Conservation (phyloP, 306 rosid species). For the Rosa multiflora region DNA sequence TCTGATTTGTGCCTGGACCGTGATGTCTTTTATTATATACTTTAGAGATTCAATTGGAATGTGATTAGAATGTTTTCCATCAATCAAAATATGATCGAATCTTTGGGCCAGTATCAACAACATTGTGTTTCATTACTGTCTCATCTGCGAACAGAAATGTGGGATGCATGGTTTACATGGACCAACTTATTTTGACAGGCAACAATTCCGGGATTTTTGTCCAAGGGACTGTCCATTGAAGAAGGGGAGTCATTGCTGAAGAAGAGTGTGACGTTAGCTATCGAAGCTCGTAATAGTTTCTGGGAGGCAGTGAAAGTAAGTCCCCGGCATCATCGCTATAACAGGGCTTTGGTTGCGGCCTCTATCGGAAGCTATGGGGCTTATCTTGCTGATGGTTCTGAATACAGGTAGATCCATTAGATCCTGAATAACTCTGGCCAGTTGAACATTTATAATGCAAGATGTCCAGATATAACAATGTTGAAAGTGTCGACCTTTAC, state of each 20-base stretch:
- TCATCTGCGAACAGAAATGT: not conserved
- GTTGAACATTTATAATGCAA: not conserved
- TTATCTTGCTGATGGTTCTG: conserved; percentile 96
- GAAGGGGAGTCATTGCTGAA: conserved; percentile 62
- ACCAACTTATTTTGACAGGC: conserved; percentile 41
- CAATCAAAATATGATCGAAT: not conserved
- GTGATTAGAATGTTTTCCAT: not conserved
- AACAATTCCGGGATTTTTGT: conserved; percentile 71
- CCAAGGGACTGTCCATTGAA: conserved; percentile 63
- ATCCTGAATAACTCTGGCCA: conserved; percentile 1
- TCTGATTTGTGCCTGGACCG: not conserved
- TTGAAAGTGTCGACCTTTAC: conserved; percentile 9
- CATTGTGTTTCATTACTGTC: not conserved
- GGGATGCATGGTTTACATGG: not conserved
- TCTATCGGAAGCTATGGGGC: conserved; percentile 96
- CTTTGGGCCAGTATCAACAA: not conserved
- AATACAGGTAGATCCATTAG: conserved; percentile 55
- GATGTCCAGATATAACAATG: not conserved
- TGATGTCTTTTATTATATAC: not conserved
- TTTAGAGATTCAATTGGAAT: not conserved
- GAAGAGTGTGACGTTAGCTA: conserved; percentile 72
- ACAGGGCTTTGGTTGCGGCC: conserved; percentile 79
- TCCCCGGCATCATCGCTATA: conserved; percentile 42
- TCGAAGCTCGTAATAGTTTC: conserved; percentile 81
- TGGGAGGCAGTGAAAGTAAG: conserved; percentile 48